Percentiles rank a stretch among this genome's conserved stretches.
phyloP scores from a whole-genome alignment of 495 filamentous ascomycete species.

The Penicillium nucicola region DNA sequence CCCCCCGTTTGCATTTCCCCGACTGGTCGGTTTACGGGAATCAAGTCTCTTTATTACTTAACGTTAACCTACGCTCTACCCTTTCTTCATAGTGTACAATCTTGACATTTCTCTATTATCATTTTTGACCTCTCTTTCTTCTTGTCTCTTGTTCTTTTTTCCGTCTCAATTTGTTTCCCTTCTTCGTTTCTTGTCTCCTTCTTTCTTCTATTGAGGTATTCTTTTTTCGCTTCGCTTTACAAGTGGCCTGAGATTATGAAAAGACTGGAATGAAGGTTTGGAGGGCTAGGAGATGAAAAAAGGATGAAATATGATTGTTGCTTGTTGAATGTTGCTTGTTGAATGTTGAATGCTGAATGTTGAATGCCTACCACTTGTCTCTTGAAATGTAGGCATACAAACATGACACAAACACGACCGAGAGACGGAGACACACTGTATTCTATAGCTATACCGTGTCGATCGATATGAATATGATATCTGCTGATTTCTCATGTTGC shows the following conservation, averaged over 20 bases:
- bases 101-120: conserved; percentile 20
- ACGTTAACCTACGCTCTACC: background rate
- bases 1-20: conserved; percentile 29
- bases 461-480: too few relatives aligned
- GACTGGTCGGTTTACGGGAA: conserved; percentile 29
- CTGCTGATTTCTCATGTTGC: too few relatives aligned
- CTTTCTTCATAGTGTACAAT: conserved; percentile 36
- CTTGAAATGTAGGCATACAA: too few relatives aligned
- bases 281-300: too few relatives aligned
- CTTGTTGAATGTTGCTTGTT: too few relatives aligned
- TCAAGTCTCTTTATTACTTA: conserved; percentile 12
- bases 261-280: background rate
- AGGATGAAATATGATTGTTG: too few relatives aligned
- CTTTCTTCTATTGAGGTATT: conserved; percentile 1
- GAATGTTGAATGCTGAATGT: too few relatives aligned
- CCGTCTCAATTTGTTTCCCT: background rate
- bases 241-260: background rate
- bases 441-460: too few relatives aligned
- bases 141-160: background rate
- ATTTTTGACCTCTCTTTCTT: background rate
- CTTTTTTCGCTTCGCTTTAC: background rate
- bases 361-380: too few relatives aligned
- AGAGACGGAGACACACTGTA: too few relatives aligned
- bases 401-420: too few relatives aligned
- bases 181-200: conserved; percentile 2